Base-by-base conservation (phyloP, 768 basidiomycete species). In the Mycena crocata region DNA sequence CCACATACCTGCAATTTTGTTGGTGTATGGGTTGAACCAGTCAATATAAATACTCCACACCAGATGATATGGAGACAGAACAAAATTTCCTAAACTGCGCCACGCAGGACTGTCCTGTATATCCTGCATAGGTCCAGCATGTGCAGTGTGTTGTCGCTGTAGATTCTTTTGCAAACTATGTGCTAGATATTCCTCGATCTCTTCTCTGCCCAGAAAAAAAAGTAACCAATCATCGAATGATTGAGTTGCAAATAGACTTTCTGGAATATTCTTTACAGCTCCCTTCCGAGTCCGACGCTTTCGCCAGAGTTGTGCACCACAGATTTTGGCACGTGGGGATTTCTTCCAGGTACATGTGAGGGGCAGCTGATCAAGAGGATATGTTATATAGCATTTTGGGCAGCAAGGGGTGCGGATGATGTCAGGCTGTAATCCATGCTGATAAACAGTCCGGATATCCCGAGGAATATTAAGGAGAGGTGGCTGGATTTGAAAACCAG, bases 21-120 rank as follows among this genome's bases (percentile, higher is more conserved):
- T 48, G 26, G 46, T 48, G 7, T 69, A 77, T 3, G 76, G 78
- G 69, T 81, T 80, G 54, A 78, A 80, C 78, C 78, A 80, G 54
- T 81, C 77, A 48, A 78, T 66, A 60, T 76, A 80, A 13, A 79
- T 56, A 5, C 71, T 70, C 71, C 78, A 80, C 2, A 71, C 61
- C 7, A 76, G 62, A 67, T 69, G 58, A 48, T 71, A 64, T 19
- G 64, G 64, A 14, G 64, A 50, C 12, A 45, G 57, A 10, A 64
- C 30, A 61, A 69, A 74, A 34, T 45, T 62, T 12, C 58, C 30
- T 1, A 75, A 24, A 26, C 51, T 54, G 1, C 54, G 14, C 79
- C 79, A 80, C 8, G 71, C 74, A 8, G 46, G 46, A 30, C 46
- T 48, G 19, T 48, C 26, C 2, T 48, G 46, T 2, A 48, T 30